Conservation (phyloP, 306 rosid genomes). For the Prunus kanzakura region DNA sequence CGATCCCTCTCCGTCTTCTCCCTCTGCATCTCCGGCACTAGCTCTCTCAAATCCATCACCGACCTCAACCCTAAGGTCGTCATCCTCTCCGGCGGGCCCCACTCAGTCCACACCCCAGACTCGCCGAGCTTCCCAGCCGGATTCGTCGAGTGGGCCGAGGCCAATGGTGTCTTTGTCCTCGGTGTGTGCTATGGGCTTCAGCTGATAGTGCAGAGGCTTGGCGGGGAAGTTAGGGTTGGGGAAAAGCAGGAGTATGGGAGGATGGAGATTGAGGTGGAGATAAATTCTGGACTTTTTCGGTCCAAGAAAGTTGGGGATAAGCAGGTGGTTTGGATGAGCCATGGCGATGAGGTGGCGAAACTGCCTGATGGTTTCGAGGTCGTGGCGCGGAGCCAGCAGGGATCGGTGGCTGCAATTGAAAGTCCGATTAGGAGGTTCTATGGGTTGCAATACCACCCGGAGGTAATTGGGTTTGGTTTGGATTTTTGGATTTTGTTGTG, state of each 20-base stretch:
- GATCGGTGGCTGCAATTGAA: constrained; percentile 67
- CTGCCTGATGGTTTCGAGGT: constrained; percentile 69
- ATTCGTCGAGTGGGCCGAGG: constrained; percentile 72
- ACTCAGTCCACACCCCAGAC: constrained; percentile 77
- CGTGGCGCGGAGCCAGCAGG: constrained; percentile 80
- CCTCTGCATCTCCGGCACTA: constrained; percentile 84
- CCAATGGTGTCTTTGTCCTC: constrained; percentile 55
- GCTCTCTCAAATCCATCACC: constrained; percentile 57
- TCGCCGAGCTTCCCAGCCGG: constrained; percentile 76
- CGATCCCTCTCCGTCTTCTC: constrained; percentile 79
- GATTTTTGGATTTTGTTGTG: background rate
- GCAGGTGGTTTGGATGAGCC: constrained; percentile 95
- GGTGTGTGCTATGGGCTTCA: constrained; percentile 96
- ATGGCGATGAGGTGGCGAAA: constrained; percentile 73
- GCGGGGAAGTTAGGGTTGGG: constrained; percentile 73
- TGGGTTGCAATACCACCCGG: constrained; percentile 96
- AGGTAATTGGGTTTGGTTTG: constrained; percentile 43
- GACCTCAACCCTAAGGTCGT: constrained; percentile 70
- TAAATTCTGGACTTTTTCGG: constrained; percentile 42
- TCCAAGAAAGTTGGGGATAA: constrained; percentile 40
- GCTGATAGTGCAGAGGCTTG: constrained; percentile 77
- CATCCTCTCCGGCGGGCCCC: constrained; percentile 95
- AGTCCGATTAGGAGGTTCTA: constrained; percentile 51
- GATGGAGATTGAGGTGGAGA: constrained; percentile 70
- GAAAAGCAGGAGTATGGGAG: constrained; percentile 84